A percentile compares a stretch with the other conserved stretches of the same genome.
These are phyloP conservation scores for Metschnikowia cubensis DNA, from an alignment of 805 yeast species.

Conservation along the genomic window DNA sequence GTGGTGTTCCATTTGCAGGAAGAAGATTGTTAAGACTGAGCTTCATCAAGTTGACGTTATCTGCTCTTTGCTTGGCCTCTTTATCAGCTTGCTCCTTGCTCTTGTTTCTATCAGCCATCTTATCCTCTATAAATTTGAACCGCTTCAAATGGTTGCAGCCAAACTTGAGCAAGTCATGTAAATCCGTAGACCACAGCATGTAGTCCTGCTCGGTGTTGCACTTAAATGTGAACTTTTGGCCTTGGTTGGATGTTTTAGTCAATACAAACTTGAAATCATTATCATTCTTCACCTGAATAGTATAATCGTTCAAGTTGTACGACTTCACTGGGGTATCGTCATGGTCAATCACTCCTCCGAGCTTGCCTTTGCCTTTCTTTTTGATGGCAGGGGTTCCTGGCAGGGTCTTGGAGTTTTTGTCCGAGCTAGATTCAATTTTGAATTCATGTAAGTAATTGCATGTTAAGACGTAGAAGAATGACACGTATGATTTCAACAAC, in stretches of 20 bases:
- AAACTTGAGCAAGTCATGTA: constrained; percentile 48
- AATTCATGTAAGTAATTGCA: constrained; percentile 44
- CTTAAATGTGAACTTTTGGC: constrained; percentile 39
- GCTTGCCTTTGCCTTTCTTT: constrained; percentile 27
- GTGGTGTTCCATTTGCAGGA: constrained; percentile 9
- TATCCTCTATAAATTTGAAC: constrained; percentile 44
- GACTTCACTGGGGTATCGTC: constrained; percentile 39
- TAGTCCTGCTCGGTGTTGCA: constrained; percentile 43
- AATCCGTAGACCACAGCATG: constrained; percentile 51
- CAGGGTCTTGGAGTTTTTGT: constrained; percentile 8
- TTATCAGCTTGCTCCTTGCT: constrained; percentile 3
- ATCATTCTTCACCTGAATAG: constrained; percentile 30
- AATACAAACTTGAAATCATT: constrained; percentile 33
- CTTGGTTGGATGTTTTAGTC: constrained; percentile 23
- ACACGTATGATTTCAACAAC: constrained; percentile 36
- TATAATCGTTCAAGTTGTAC: constrained; percentile 38
- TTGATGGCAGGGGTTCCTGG: constrained; percentile 10
- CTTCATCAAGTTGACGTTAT: constrained; percentile 9
- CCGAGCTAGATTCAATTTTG: constrained; percentile 26
- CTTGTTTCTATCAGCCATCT: constrained; percentile 26
- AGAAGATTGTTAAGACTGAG: constrained; percentile 16
- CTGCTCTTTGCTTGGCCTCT: neutral
- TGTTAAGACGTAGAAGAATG: constrained; percentile 37
- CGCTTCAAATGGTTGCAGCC: constrained; percentile 45
- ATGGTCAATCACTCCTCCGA: constrained; percentile 39